Evolutionary conservation across 306 rosid genomes (phyloP).

Genomic region (Castanea crenata): DNA sequence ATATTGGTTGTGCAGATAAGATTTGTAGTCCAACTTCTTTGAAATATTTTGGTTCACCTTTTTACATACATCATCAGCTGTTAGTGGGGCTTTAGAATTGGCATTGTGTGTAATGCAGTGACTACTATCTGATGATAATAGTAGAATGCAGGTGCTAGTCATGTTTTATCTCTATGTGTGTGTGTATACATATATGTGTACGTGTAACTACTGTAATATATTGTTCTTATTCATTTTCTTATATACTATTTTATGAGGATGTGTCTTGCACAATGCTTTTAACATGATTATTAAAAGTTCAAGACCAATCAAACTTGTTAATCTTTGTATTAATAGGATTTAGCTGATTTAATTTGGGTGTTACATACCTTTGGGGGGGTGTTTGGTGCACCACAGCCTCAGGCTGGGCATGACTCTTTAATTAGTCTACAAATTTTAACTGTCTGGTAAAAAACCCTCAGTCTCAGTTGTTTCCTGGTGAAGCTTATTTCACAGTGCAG

Average conservation of each 20-base stretch:
- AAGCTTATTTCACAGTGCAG: neutral
- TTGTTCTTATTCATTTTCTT: neutral
- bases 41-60: neutral
- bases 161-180: neutral
- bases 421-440: neutral
- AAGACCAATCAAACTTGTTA: neutral
- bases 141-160: neutral
- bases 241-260: neutral
- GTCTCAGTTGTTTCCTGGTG: neutral
- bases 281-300: neutral
- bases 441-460: neutral
- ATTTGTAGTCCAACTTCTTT: neutral
- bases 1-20: neutral
- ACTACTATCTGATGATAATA: too few species aligned
- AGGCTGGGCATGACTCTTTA: neutral
- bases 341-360: neutral
- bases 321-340: neutral
- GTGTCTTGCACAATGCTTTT: neutral
- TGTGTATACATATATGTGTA: neutral
- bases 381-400: neutral
- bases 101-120: too few species aligned
- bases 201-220: neutral
- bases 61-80: neutral
- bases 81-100: neutral
- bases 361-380: neutral